A percentile compares a stretch with the other conserved stretches of the same genome.
Conservation (phyloP, 371 early-diverging fungal species). For the Mucor mucedo region DNA sequence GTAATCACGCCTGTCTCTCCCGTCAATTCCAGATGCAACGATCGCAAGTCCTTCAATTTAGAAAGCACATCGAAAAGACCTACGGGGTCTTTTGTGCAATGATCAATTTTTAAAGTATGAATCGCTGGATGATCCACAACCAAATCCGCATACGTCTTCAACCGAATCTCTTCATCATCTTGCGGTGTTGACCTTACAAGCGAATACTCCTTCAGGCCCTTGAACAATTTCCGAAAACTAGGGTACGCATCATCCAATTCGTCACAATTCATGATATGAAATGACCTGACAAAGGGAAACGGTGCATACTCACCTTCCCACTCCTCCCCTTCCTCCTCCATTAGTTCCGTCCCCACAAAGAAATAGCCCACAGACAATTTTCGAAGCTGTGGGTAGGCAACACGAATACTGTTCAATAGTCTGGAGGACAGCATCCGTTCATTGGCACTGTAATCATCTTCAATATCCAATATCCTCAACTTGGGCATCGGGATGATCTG, state of each 20-base stretch:
- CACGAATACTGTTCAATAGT: not conserved
- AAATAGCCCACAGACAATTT: not conserved
- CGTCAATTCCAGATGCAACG: too few species aligned
- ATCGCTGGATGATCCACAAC: too few species aligned
- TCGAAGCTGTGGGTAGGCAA: not conserved
- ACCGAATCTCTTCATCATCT: too few species aligned
- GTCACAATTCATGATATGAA: not conserved
- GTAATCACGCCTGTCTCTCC: too few species aligned
- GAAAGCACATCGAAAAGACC: too few species aligned
- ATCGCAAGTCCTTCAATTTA: too few species aligned
- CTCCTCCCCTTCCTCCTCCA: not conserved
- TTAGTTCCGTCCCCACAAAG: not conserved
- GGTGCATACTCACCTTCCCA: not conserved
- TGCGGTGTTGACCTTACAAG: not conserved
- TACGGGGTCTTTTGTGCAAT: too few species aligned
- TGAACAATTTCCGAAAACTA: not conserved
- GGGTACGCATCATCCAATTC: not conserved
- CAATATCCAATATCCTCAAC: not conserved
- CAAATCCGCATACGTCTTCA: too few species aligned
- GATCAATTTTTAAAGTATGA: too few species aligned
- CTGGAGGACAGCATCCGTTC: not conserved
- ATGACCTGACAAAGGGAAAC: not conserved
- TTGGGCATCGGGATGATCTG: slow-evolving; percentile 1
- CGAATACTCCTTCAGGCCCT: not conserved
- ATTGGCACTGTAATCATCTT: not conserved